Evolutionary conservation across 208 protist species (phyloP).

Genomic region (Leishmania major): DNA sequence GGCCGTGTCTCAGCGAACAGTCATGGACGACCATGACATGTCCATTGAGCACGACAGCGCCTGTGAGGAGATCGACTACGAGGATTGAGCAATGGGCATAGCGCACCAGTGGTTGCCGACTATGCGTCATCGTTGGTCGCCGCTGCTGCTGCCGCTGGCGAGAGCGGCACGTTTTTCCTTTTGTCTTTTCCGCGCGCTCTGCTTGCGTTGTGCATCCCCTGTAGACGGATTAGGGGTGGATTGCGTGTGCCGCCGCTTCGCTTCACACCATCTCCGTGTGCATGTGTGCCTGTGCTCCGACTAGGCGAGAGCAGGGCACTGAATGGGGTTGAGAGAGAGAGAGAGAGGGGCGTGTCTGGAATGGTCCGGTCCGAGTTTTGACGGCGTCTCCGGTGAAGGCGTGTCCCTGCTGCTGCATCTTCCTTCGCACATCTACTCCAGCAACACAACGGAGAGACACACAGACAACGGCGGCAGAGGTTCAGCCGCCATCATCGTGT

Average conservation of each 20-base stretch:
- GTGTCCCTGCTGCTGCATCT: not conserved
- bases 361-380: not conserved
- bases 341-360: not conserved
- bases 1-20: conserved; percentile 70
- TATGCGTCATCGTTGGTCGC: not conserved
- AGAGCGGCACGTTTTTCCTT: not conserved
- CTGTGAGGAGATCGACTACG: conserved; percentile 83
- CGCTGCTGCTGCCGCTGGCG: not conserved
- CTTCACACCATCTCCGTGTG: not conserved
- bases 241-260: not conserved
- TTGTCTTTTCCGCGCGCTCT: not conserved
- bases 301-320: not conserved
- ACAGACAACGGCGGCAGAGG: not conserved
- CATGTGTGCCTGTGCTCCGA: not conserved
- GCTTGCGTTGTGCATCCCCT: not conserved
- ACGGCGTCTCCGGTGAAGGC: not conserved
- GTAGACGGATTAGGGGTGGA: not conserved
- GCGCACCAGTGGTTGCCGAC: not conserved
- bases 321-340: not conserved
- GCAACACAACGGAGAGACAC: not conserved
- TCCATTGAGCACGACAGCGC: conserved; percentile 81
- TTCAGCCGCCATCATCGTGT: not conserved
- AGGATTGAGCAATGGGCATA: conserved; percentile 21
- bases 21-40: conserved; percentile 92
- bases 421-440: not conserved